Base-by-base conservation (phyloP, 1,284 basidiomycete species). In the Pholiota adiposa region DNA sequence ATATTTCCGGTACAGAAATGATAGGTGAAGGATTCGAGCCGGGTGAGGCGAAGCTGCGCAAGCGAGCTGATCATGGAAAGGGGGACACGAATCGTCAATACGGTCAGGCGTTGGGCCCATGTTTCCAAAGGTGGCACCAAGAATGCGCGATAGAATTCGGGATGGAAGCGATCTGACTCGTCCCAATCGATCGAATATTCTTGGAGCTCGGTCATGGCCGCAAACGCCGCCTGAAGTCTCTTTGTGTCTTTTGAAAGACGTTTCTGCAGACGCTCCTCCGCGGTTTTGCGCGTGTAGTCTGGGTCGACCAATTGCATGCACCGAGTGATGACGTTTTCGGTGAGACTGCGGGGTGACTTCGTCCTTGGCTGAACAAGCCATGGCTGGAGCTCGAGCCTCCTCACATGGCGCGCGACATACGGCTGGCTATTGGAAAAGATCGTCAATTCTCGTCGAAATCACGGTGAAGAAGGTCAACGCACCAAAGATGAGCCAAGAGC, bases 131-230 rank as follows among this genome's bases (percentile, higher is more conserved):
- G 58, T 2, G 75, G 72, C 0, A 69, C 56, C 18, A 79, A 65
- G 49, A 81, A 75, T 3, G 73, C 73, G 23, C 67, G 58, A 60
- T 75, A 75, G 33, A 78, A 68, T 50, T 76, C 70, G 3, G 67
- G 67, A 48, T 78, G 75, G 53, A 73, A 72, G 0, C 56, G 62
- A 4, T 60, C 51, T 19, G 65, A 64, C 18, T 74, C 73, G 49
- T 76, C 71, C 74, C 77, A 80, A 16, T 69, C 69, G 19, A 80
- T 66, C 11, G 64, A 65, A 63, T 77, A 80, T 50, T 73, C 73
- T 19, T 71, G 59, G 11, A 79, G 66, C 9, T 73, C 64, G 6
- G 60, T 62, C 59, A 79, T 70, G 1, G 60, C 65, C 33, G 60
- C 57, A 18, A 79, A 69, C 0, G 74, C 70, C 12, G 70, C 65